A percentile compares a stretch with the other conserved stretches of the same genome.
phyloP scores from a whole-genome alignment of 306 rosid genomes.

The Comarum palustre region DNA sequence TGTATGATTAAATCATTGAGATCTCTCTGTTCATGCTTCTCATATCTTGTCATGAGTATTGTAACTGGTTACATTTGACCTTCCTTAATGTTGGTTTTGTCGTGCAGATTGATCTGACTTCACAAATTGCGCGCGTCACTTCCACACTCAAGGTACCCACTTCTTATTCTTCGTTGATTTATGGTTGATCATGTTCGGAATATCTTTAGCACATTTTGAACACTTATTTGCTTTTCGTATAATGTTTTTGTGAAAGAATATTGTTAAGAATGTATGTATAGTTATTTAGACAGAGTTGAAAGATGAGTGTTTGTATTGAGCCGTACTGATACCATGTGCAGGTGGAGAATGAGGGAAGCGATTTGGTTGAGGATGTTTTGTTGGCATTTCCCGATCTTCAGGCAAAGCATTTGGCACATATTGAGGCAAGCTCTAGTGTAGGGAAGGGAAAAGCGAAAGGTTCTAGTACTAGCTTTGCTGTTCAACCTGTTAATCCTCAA shows the following conservation, averaged over 20 bases:
- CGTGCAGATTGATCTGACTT: conserved; percentile 82
- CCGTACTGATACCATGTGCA: conserved; percentile 20
- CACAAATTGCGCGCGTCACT: conserved; percentile 75
- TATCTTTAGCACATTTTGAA: background rate
- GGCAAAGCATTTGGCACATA: conserved; percentile 61
- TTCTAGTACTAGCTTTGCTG: conserved; percentile 45
- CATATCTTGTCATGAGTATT: background rate
- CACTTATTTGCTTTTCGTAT: no score
- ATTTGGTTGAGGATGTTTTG: conserved; percentile 51
- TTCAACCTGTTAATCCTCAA: conserved; percentile 50
- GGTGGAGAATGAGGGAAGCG: conserved; percentile 77
- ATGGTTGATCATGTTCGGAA: background rate
- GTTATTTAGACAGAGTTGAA: background rate
- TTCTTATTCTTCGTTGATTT: conserved; percentile 2
- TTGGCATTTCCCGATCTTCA: conserved; percentile 67
- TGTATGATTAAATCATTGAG: background rate
- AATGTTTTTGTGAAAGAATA: background rate
- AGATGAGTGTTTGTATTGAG: background rate
- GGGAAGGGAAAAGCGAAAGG: conserved; percentile 73
- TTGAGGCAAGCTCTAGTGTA: conserved; percentile 46
- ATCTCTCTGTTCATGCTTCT: background rate
- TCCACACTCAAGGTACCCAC: conserved; percentile 70
- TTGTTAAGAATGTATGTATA: background rate
- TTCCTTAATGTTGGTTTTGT: background rate
- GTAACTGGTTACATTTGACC: background rate